Evolutionary conservation across 2,329 filamentous ascomycete genomes (phyloP), one percentile per base, ranked within the genome.

Genomic region (Trematosphaeria pertusa): DNA sequence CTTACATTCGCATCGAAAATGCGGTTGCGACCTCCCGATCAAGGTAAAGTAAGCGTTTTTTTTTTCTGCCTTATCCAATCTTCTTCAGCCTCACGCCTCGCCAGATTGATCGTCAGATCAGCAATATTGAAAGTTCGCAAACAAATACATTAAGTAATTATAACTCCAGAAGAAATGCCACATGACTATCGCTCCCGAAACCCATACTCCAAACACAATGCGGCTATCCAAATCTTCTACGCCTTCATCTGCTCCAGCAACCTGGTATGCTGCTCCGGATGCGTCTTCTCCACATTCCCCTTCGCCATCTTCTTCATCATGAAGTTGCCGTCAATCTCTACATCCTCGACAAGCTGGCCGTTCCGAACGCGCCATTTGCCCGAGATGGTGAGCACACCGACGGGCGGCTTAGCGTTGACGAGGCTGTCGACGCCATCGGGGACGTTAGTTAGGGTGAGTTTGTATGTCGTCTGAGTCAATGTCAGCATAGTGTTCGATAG

Each of bases 261-360:
- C 57, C 61, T 59, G 10, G 48, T 37, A 39, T 73, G 70, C 60
- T 73, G 70, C 52, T 60, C 62, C 1, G 71, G 70, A 48, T 73
- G 70, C 21, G 67, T 71, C 62, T 69, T 73, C 52, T 74, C 71
- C 1, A 73, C 68, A 40, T 71, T 73, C 1, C 60, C 66, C 61
- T 72, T 73, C 1, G 70, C 72, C 43, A 74, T 69, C 60, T 70
- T 72, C 65, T 73, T 73, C 66, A 71, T 72, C 63, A 73, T 64
- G 28, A 73, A 72, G 41, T 74, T 73, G 3, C 67, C 70, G 28
- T 74, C 72, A 38, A 74, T 72, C n/a, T 72, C 66, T 1, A 73
- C 67, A 18, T 73, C 69, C 55, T 74, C 72, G 18, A 51, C 58
- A 26, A 74, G 46, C 46, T 57, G 43, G 19, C 65, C 68, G 19